Evolutionary conservation across 2,329 filamentous ascomycete genomes (phyloP).

Genomic region (Trichoderma atroviride): DNA sequence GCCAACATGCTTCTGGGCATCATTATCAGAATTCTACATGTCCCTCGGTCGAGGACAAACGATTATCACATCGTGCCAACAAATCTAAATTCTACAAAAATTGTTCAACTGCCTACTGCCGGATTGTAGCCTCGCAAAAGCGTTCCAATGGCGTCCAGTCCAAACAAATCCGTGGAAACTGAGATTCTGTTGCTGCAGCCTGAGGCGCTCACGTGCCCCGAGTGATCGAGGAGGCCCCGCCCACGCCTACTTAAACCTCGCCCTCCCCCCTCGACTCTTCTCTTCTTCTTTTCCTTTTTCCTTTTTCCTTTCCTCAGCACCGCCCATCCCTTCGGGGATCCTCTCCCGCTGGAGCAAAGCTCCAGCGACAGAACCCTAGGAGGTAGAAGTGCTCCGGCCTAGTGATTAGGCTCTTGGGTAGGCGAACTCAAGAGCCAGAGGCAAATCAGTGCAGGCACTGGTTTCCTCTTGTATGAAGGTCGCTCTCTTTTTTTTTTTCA

Average conservation of each 20-base stretch:
- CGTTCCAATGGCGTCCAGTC: no score
- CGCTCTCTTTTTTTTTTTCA: slow-evolving; percentile 26
- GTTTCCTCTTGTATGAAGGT: slow-evolving; percentile 2
- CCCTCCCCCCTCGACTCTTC: slow-evolving; percentile 14
- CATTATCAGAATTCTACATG: no score
- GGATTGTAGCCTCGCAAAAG: no score
- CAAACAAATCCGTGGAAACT: no score
- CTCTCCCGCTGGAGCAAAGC: background rate
- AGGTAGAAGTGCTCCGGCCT: slow-evolving; percentile 15
- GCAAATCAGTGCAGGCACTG: background rate
- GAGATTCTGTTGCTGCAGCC: no score
- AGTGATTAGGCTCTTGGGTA: slow-evolving; percentile 1
- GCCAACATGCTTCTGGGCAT: no score
- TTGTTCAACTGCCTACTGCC: no score
- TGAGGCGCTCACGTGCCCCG: no score
- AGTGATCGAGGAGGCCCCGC: slow-evolving; percentile 5
- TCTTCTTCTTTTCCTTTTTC: slow-evolving; percentile 19
- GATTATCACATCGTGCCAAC: no score
- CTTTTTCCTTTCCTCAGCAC: slow-evolving; percentile 11
- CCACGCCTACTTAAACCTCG: slow-evolving; percentile 26
- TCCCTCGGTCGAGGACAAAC: no score
- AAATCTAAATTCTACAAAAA: no score
- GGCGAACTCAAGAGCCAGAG: background rate
- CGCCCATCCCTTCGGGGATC: background rate
- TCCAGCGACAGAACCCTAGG: background rate